These are phyloP conservation scores for Typha latifolia DNA, from an alignment of 176 grass and related monocot genomes.

Conservation along the genomic window DNA sequence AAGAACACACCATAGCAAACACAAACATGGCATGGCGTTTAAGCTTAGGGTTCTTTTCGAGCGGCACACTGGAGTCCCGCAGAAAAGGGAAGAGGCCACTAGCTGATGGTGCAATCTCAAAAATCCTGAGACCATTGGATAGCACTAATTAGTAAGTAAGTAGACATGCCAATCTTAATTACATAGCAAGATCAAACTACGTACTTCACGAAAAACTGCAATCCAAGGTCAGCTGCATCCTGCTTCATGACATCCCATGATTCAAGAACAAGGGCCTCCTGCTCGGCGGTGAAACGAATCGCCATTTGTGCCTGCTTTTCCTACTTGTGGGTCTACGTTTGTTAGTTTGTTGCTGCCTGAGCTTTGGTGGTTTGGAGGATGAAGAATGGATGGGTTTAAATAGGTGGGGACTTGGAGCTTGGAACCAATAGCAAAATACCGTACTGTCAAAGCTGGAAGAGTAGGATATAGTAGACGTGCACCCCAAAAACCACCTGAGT, in stretches of 20 bases:
- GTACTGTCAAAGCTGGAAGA: not conserved
- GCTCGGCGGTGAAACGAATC: conserved; percentile 50
- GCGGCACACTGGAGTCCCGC: conserved; percentile 58
- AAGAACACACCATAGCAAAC: conserved; percentile 57
- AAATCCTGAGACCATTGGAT: conserved; percentile 34
- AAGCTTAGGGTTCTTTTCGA: conserved; percentile 86
- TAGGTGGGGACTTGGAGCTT: not conserved
- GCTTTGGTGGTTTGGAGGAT: not conserved
- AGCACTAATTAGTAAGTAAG: too few species aligned
- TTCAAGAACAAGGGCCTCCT: conserved; percentile 73
- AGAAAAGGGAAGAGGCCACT: conserved; percentile 71
- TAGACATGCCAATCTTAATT: too few species aligned
- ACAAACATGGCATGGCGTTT: conserved; percentile 79
- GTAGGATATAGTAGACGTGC: not conserved
- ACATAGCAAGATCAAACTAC: not conserved
- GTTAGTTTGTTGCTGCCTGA: not conserved
- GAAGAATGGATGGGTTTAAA: not conserved
- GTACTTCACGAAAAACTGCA: conserved; percentile 83
- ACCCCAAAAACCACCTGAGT: not conserved
- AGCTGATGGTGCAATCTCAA: conserved; percentile 85
- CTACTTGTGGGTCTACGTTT: not conserved
- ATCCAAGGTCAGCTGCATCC: conserved; percentile 55
- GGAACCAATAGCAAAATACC: not conserved
- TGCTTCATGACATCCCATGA: conserved; percentile 92
- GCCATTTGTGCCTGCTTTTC: conserved; percentile 31